Percentiles rank a stretch among this genome's conserved stretches.
Conservation (phyloP, 2,329 filamentous ascomycete genomes). For the Cladosporium sp. region DNA sequence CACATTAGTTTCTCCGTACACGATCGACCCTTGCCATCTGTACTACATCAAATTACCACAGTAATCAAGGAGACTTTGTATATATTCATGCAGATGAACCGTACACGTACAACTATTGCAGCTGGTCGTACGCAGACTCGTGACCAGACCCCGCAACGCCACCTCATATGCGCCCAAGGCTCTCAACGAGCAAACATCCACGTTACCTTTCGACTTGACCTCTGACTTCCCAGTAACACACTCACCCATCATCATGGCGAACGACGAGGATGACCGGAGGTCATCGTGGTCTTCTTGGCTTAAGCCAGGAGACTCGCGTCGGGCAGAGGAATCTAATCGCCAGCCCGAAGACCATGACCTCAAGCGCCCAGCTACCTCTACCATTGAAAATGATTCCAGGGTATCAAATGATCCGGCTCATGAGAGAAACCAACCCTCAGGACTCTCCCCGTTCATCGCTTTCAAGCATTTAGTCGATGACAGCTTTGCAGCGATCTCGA, state of each 20-base stretch:
- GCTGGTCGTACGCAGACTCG: no score
- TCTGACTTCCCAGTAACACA: no score
- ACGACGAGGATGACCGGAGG: neutral
- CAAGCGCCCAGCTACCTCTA: neutral
- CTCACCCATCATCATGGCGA: neutral
- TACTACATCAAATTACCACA: no score
- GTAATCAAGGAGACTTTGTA: no score
- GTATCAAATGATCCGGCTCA: neutral
- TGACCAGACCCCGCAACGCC: conserved; percentile 1
- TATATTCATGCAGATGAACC: no score
- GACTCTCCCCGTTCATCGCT: conserved; percentile 47
- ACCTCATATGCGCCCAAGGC: neutral
- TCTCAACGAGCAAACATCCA: neutral
- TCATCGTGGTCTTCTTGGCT: conserved; percentile 4
- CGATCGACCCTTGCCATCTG: no score
- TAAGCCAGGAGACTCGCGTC: neutral
- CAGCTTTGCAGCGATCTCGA: conserved; percentile 45
- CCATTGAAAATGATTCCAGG: neutral
- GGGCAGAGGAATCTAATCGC: neutral
- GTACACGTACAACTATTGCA: no score
- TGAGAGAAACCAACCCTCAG: neutral
- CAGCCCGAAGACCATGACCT: neutral
- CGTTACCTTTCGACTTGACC: neutral
- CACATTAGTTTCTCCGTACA: no score
- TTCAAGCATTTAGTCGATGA: conserved; percentile 60